phyloP scores from a whole-genome alignment of 2,329 filamentous ascomycete species.

The Colletotrichum spaethianum region DNA sequence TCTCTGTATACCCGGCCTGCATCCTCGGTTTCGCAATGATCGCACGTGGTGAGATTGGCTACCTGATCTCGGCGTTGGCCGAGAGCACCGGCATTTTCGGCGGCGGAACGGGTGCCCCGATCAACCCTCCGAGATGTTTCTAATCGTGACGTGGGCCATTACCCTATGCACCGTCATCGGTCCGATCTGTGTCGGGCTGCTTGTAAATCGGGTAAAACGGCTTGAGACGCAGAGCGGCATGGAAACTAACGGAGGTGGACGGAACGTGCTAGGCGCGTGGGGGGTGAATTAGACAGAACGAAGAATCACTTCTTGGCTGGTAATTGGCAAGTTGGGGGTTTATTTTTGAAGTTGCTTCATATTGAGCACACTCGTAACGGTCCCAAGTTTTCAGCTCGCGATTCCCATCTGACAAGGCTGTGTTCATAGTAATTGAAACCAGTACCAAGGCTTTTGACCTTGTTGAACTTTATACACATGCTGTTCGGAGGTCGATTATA shows the following conservation, averaged over 20 bases:
- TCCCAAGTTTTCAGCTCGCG: neutral
- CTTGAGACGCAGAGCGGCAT: constrained; percentile 42
- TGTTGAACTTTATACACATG: constrained; percentile 1
- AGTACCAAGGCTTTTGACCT: constrained; percentile 7
- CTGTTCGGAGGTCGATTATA: neutral
- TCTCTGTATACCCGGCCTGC: constrained; percentile 76
- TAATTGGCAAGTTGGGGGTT: neutral
- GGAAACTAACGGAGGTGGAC: neutral
- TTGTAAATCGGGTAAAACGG: constrained; percentile 59
- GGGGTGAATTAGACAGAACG: constrained; percentile 23
- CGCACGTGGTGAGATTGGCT: constrained; percentile 84
- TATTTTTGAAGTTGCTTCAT: neutral
- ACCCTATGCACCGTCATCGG: constrained; percentile 68
- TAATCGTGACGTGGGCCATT: constrained; percentile 70
- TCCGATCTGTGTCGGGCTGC: constrained; percentile 62
- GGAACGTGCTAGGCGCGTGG: constrained; percentile 39
- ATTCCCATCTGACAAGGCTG: neutral
- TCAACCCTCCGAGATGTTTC: constrained; percentile 59
- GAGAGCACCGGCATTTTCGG: constrained; percentile 65
- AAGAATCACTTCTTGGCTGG: neutral
- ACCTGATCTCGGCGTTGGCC: constrained; percentile 79
- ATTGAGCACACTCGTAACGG: constrained; percentile 5
- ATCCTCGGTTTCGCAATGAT: constrained; percentile 80
- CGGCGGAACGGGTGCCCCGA: constrained; percentile 13
- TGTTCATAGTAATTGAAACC: constrained; percentile 15